Evolutionary conservation across 192 early-diverging fungal species (phyloP), one percentile per base, ranked within the genome.

Genomic region (Glomus cerebriforme): DNA sequence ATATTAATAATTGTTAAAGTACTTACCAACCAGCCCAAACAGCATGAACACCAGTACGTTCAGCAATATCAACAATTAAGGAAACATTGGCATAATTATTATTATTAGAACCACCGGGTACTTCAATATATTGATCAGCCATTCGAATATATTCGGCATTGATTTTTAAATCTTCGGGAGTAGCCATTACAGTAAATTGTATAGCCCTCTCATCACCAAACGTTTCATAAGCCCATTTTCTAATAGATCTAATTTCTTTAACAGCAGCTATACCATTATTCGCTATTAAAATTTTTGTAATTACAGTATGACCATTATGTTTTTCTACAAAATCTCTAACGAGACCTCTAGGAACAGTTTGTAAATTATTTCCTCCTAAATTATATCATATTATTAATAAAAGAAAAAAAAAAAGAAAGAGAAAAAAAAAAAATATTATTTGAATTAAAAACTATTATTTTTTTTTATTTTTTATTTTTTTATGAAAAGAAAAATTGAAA

Each of bases 261-360:
- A 99, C 96, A 59, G 98, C 98, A 1, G 98, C 98, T 84, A 99
- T 98, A 78, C 98, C 98, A 88, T 98, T 98, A 90, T 99, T 99
- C 79, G 98, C 98, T 83, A 99, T 97, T 59, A 99, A 89, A 35
- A 99, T 93, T 81, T 95, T 96, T 43, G 93, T 94, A 81, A 99
- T 98, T 39, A 96, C 92, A 62, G 92, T 94, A 84, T 95, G 93
- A 32, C 94, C 94, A 73, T 88, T 89, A 80, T 92, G 82, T 75
- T 90, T 88, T 84, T 89, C 85, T 67, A 95, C 93, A 85, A 93
- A 95, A 65, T 94, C 92, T 66, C 91, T 88, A 29, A 94, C 91
- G 68, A 83, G 83, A 58, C 89, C 89, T 80, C 88, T 83, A 59
- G 92, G 84, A 43, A 92, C 92, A 13, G 80, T 84, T 37, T 88